Evolutionary conservation across 495 filamentous ascomycete genomes (phyloP).

Genomic region (Zalerion maritima): DNA sequence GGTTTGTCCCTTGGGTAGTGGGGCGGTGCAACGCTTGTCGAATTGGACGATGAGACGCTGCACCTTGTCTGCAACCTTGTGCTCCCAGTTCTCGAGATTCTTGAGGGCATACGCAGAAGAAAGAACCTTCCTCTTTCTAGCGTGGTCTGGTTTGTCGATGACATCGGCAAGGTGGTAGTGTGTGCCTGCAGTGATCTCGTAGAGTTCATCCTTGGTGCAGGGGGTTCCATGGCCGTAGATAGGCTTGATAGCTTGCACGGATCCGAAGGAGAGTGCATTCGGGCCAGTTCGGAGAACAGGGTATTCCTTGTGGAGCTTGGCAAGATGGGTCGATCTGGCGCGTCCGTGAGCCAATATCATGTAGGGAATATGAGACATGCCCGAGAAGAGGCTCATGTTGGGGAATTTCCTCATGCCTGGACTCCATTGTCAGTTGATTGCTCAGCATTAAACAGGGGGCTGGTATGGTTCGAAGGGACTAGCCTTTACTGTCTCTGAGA

Average conservation of each 20-base stretch:
- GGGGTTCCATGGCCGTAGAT: conserved; percentile 41
- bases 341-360: conserved; percentile 4
- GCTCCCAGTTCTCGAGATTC: conserved; percentile 41
- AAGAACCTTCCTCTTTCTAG: conserved; percentile 29
- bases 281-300: conserved; percentile 38
- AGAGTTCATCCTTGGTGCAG: conserved; percentile 34
- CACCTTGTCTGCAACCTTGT: conserved; percentile 38
- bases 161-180: conserved; percentile 15
- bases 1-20: conserved; percentile 13
- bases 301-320: conserved; percentile 9
- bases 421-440: no score
- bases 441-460: no score
- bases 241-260: conserved; percentile 35
- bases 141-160: conserved; percentile 13
- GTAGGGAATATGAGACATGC: conserved; percentile 2
- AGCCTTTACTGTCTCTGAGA: no score
- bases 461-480: no score
- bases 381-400: conserved; percentile 3
- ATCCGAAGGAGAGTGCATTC: conserved; percentile 35
- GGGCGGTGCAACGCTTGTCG: conserved; percentile 16
- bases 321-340: conserved; percentile 2
- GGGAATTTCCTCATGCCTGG: conserved; percentile 2
- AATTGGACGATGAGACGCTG: conserved; percentile 26
- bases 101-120: conserved; percentile 38
- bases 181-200: conserved; percentile 22